Base-by-base conservation (phyloP, 2,329 filamentous ascomycete genomes). In the Paramyrothecium sp. region DNA sequence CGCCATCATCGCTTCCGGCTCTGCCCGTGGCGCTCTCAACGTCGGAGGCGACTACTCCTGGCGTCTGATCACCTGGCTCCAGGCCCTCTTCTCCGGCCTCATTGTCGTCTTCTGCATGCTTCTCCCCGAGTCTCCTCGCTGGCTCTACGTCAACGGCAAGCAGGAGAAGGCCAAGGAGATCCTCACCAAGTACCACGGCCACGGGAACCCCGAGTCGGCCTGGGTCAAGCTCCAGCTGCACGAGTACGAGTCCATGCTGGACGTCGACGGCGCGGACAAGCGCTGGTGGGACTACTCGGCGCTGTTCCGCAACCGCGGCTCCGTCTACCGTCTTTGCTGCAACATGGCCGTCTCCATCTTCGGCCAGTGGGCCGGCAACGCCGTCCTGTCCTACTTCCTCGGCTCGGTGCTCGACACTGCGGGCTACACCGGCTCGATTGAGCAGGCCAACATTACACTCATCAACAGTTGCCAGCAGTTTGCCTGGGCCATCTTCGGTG, bases 381-480 rank as follows among this genome's bases (percentile, higher is more conserved):
- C 69, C 34, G 73, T 71, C 8, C 61, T 79, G 16, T 79, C 77
- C 7, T 84, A 84, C 67, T 84, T 82, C 68, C 73, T 83, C 20
- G 64, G 62, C 10, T 67, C 79, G 54, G 77, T 84, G 26, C 73
- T 85, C 51, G 71, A 78, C 54, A 80, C 78, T 3, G 81, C 80
- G 51, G 83, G 83, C 20, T 75, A 80, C 62, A 74, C 67, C 2
- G 67, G 73, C 51, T 46, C 54, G n/a, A 64, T 68, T 30, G 56
- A 63, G 20, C 75, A 81, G 63, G 73, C 77, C 54, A 79, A 82
- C 63, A 76, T 85, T 59, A 81, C 76, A 10, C 75, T 84, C 33
- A 80, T 81, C 66, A 80, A 82, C 69, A 75, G 75, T 26, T 78
- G 77, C 56, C 75, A 80, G 65, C 78, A 81, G 61, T 78, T 83